Evolutionary conservation across 768 basidiomycete genomes (phyloP), one percentile per base, ranked within the genome.

Genomic region (Amanita subjunquillea): DNA sequence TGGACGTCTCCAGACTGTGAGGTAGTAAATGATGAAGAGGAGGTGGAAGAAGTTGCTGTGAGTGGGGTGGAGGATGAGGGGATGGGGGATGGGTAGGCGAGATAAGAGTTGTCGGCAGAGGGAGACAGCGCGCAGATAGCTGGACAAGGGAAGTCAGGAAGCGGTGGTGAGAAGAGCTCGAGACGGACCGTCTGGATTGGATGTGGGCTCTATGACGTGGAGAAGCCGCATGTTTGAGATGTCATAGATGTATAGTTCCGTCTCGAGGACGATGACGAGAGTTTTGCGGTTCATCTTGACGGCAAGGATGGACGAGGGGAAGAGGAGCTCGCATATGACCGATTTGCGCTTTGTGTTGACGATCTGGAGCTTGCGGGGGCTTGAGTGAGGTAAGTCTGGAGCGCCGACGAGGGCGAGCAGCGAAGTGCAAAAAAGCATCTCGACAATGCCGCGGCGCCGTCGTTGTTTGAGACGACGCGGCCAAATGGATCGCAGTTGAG

Each of bases 331-430:
- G 80, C 96, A 98, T 53, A 99, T 99, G 76, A 94, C 94, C 22
- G 90, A 93, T 78, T 97, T 92, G 23, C 96, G 85, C 91, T 99
- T 99, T 12, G 96, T 99, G 65, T 99, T 99, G 46, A 98, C 92
- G 45, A 99, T 99, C 71, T 96, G 94, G 48, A 99, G 71, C 62
- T 95, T 91, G 20, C 96, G 76, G 7, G 94, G 94, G 67, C 88
- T 91, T 34, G 88, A 87, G 50, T 84, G 78, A 1, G 92, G 89
- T 44, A 91, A 87, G 70, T 96, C 93, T 12, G 92, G 92, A 2
- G 92, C 91, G 6, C 96, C 96, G 20, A 98, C 96, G 30, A 99
- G 77, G 0, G 96, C 96, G 44, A 99, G 91, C 56, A 99, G 80
- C 20, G 93, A 96, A 4, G 96, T 99, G 71, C 94, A 97, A 73